Evolutionary conservation across 2,329 filamentous ascomycete species (phyloP), one percentile per base, ranked within the genome.

Genomic region (Phialemonium atrogriseum): DNA sequence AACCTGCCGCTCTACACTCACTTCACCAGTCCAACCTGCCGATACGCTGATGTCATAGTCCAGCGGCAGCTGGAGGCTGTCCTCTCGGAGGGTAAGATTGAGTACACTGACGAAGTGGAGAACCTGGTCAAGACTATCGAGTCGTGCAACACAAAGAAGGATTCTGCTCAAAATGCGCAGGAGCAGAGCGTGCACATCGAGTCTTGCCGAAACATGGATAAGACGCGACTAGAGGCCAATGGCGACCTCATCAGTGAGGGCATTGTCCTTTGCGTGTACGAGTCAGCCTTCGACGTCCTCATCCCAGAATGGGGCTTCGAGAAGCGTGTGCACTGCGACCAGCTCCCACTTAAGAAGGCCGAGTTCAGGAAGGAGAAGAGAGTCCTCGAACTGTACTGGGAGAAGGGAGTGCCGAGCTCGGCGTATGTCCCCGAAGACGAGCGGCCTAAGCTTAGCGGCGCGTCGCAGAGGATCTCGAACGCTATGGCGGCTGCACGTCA

Each of bases 111-210:
- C 45, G 91, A 98, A 40, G 59, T 91, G 38, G 91, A 98, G 53
- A 80, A 70, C 35, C 68, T 98, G 24, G 79, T 79, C 48, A 98
- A 96, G 75, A 94, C 84, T 30, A 84, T 88, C 7, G 91, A 98
- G 59, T 77, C 85, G 46, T 94, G 86, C 71, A 98, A 98, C 66
- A 94, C 84, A 53, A 98, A 96, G 78, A 98, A 96, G 60, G 91
- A 98, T 55, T 96, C 88, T 10, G 87, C 91, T 2, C 89, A 94
- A 62, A 91, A 86, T 50, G 91, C 91, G 10, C 91, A 98, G 58
- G 91, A 98, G 58, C 91, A 98, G 64, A 96, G 91, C 58, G 87
- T 98, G 30, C 91, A 98, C 62, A 95, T 98, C 42, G 91, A 96
- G 56, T 86, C 89, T 5, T 98, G 91, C 68, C 83, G 91, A 46